Percentiles rank a stretch among this genome's conserved stretches.
Conservation (phyloP, 2,329 filamentous ascomycete species). For the Aspergillus alliaceus region DNA sequence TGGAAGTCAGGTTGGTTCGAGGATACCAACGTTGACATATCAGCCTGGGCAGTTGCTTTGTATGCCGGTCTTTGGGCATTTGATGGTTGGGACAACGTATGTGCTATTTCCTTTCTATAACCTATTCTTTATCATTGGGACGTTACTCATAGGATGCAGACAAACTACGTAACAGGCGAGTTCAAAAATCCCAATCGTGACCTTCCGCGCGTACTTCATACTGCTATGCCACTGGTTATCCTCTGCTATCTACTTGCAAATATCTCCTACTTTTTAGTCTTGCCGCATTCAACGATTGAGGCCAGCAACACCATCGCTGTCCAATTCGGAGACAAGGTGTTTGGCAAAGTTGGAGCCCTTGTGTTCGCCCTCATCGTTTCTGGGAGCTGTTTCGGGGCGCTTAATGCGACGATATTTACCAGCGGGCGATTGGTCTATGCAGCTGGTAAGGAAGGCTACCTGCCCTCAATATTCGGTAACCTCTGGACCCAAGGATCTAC, state of each 20-base stretch:
- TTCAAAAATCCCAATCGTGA: slow-evolving; percentile 90
- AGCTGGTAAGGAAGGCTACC: slow-evolving; percentile 91
- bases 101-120: slow-evolving; percentile 34
- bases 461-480: slow-evolving; percentile 78
- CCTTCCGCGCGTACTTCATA: slow-evolving; percentile 91
- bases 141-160: slow-evolving; percentile 51
- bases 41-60: slow-evolving; percentile 87
- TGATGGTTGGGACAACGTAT: slow-evolving; percentile 97
- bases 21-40: slow-evolving; percentile 75
- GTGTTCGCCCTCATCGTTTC: slow-evolving; percentile 86
- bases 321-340: slow-evolving; percentile 85
- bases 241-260: slow-evolving; percentile 88
- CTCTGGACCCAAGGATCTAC: slow-evolving; percentile 64
- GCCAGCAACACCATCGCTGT: slow-evolving; percentile 94
- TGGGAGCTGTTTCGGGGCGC: slow-evolving; percentile 87
- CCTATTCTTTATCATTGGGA: not conserved
- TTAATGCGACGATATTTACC: slow-evolving; percentile 94
- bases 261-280: slow-evolving; percentile 88
- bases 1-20: slow-evolving; percentile 95
- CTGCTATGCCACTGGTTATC: slow-evolving; percentile 92
- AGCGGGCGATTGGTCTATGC: slow-evolving; percentile 89
- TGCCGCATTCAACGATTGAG: slow-evolving; percentile 78
- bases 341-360: slow-evolving; percentile 78
- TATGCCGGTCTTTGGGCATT: slow-evolving; percentile 98
- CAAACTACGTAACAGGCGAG: slow-evolving; percentile 96